Evolutionary conservation across 2,329 filamentous ascomycete genomes (phyloP).

Genomic region (Pyrenochaeta sp.): DNA sequence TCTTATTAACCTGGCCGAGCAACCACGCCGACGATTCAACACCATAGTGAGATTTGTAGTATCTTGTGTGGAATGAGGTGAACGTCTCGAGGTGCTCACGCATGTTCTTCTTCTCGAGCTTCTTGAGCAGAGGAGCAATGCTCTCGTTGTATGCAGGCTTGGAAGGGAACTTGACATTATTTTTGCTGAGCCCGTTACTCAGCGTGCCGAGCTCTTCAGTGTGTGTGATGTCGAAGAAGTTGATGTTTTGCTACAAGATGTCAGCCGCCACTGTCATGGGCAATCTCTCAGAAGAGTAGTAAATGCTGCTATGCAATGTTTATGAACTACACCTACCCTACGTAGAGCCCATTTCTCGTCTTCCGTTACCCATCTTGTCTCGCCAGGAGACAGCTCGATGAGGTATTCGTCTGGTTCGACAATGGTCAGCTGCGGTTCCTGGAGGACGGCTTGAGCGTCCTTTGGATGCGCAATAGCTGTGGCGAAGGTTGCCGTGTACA

Average conservation of each 20-base stretch:
- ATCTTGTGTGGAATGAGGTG: conserved; percentile 81
- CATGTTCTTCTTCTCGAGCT: conserved; percentile 80
- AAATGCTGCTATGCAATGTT: not conserved
- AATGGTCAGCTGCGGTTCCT: conserved; percentile 37
- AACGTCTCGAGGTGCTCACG: conserved; percentile 78
- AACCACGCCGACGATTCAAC: conserved; percentile 89
- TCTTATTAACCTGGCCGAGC: conserved; percentile 74
- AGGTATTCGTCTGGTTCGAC: conserved; percentile 57
- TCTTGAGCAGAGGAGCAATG: conserved; percentile 71
- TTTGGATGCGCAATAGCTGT: conserved; percentile 37
- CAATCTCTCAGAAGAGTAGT: not conserved
- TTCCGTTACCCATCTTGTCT: conserved; percentile 88
- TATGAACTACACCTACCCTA: conserved; percentile 66
- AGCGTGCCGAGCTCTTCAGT: conserved; percentile 69
- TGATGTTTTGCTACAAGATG: conserved; percentile 73
- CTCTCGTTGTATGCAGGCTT: conserved; percentile 71
- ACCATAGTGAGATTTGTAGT: conserved; percentile 82
- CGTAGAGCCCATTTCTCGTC: conserved; percentile 94
- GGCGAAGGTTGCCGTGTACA: conserved; percentile 40
- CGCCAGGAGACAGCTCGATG: conserved; percentile 84
- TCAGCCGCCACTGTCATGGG: conserved; percentile 23
- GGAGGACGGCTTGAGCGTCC: conserved; percentile 38
- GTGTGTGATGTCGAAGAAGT: conserved; percentile 95
- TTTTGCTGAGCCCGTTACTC: conserved; percentile 29
- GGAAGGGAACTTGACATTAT: conserved; percentile 70